These are phyloP conservation scores for Clonostachys solani DNA, from an alignment of 2,329 filamentous ascomycete genomes.

Conservation along the genomic window DNA sequence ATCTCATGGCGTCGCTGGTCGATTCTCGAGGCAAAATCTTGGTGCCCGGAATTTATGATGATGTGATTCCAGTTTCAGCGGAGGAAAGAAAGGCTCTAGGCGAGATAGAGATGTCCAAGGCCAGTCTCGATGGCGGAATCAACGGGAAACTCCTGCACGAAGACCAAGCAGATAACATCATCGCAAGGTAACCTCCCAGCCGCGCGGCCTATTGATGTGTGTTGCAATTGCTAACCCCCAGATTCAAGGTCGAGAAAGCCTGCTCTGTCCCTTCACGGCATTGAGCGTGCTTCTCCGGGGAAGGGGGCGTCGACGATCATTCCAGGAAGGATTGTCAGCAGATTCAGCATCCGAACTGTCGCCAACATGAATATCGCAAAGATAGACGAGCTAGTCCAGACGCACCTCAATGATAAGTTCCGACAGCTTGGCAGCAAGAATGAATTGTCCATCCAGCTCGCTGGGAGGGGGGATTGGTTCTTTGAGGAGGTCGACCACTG, in stretches of 20 bases:
- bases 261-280: slow-evolving; percentile 87
- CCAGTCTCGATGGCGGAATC: slow-evolving; percentile 86
- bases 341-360: slow-evolving; percentile 97
- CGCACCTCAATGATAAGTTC: slow-evolving; percentile 80
- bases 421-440: slow-evolving; percentile 91
- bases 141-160: slow-evolving; percentile 86
- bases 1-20: slow-evolving; percentile 78
- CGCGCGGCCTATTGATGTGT: no score
- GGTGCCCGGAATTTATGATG: slow-evolving; percentile 89
- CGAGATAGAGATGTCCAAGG: slow-evolving; percentile 91
- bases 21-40: slow-evolving; percentile 88
- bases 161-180: slow-evolving; percentile 81
- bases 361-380: slow-evolving; percentile 93
- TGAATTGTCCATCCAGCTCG: slow-evolving; percentile 72
- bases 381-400: slow-evolving; percentile 81
- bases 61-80: slow-evolving; percentile 82
- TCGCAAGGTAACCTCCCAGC: slow-evolving; percentile 64
- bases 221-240: slow-evolving; percentile 51
- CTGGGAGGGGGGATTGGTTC: slow-evolving; percentile 98
- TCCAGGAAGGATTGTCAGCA: slow-evolving; percentile 94
- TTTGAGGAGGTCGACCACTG: slow-evolving; percentile 96
- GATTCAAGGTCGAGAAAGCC: slow-evolving; percentile 90
- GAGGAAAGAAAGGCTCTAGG: slow-evolving; percentile 89
- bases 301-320: slow-evolving; percentile 98
- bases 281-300: slow-evolving; percentile 91